Evolutionary conservation across 2,329 filamentous ascomycete genomes (phyloP).

Genomic region (Colletotrichum sp.): DNA sequence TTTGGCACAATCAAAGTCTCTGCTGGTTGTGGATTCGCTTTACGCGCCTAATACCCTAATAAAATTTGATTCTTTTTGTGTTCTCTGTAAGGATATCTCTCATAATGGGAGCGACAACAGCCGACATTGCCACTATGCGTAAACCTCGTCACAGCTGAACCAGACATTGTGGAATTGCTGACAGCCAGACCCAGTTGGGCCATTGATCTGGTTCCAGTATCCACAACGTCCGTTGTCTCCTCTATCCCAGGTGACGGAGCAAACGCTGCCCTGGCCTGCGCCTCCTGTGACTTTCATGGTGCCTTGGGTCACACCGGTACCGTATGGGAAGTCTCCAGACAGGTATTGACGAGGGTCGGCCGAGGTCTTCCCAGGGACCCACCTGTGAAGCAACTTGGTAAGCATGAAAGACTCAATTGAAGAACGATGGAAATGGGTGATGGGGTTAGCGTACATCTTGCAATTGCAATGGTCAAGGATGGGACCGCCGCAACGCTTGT

Average conservation of each 20-base stretch:
- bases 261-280: background rate
- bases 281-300: background rate
- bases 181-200: background rate
- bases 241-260: background rate
- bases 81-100: too few relatives aligned
- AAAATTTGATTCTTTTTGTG: too few relatives aligned
- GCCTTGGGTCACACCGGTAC: background rate
- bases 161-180: background rate
- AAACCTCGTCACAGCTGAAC: background rate
- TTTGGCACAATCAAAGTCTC: too few relatives aligned
- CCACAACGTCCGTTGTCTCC: background rate
- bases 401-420: background rate
- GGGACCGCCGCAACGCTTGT: background rate
- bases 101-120: too few relatives aligned
- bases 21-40: too few relatives aligned
- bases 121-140: too few relatives aligned
- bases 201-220: background rate
- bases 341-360: background rate
- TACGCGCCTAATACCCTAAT: too few relatives aligned
- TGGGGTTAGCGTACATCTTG: background rate
- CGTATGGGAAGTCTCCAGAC: background rate
- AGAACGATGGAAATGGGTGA: too few relatives aligned
- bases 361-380: background rate
- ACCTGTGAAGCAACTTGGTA: background rate
- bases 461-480: background rate